Conservation (phyloP, 352 stramenopile genomes). For the Elongisporangium prolatum region DNA sequence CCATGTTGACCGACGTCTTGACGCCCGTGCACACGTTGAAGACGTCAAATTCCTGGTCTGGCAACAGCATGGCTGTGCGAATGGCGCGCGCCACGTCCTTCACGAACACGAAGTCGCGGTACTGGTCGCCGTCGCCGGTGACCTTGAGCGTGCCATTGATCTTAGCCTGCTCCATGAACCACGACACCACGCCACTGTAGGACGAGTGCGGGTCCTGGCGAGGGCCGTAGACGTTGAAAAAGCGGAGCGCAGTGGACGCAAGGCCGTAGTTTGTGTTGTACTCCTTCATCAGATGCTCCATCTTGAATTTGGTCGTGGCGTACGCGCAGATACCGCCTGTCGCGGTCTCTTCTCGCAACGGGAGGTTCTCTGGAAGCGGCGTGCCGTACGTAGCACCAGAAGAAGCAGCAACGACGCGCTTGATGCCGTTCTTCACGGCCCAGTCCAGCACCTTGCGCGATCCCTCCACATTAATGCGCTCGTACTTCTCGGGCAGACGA, state of each 20-base stretch:
- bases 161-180: constrained; percentile 86
- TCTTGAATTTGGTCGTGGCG: constrained; percentile 81
- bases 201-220: constrained; percentile 79
- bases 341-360: constrained; percentile 64
- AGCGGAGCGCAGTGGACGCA: constrained; percentile 69
- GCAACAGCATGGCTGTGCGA: constrained; percentile 68
- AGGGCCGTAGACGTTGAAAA: constrained; percentile 85
- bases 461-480: constrained; percentile 80
- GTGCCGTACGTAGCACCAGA: constrained; percentile 76
- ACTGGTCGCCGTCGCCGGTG: constrained; percentile 70
- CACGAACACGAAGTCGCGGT: constrained; percentile 84
- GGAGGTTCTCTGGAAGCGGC: constrained; percentile 56
- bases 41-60: constrained; percentile 66
- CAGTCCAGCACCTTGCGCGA: constrained; percentile 81
- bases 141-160: constrained; percentile 81
- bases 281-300: constrained; percentile 76
- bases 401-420: constrained; percentile 75
- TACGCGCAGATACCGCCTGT: constrained; percentile 79
- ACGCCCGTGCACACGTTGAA: constrained; percentile 84
- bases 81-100: constrained; percentile 82
- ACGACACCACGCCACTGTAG: constrained; percentile 81
- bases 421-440: constrained; percentile 66
- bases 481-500: constrained; percentile 81
- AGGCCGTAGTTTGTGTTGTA: constrained; percentile 68
- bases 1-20: constrained; percentile 62